phyloP scores from a whole-genome alignment of 345 rosid species.

The Lepidium africanum region DNA sequence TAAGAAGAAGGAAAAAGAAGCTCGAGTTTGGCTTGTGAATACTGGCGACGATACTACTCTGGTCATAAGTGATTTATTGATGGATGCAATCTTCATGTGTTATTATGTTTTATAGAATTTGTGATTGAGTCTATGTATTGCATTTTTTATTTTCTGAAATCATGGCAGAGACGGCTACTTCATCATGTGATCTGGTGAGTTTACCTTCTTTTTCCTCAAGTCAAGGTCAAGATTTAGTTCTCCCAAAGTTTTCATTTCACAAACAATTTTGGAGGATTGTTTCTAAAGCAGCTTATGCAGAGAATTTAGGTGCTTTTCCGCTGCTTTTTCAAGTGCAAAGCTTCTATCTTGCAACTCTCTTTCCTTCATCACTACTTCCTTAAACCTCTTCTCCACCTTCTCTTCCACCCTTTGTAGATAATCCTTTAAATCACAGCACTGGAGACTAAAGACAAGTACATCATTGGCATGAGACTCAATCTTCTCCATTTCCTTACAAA shows the following conservation, averaged over 20 bases:
- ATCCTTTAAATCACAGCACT: conserved; percentile 4
- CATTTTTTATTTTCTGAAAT: too few relatives aligned
- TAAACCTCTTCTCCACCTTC: neutral
- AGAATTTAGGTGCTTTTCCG: neutral
- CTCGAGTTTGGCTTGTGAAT: too few relatives aligned
- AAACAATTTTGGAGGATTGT: conserved; percentile 1
- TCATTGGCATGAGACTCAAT: neutral
- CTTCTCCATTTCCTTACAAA: neutral
- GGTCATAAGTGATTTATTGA: too few relatives aligned
- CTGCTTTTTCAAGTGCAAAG: neutral
- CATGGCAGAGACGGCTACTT: neutral
- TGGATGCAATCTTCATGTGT: too few relatives aligned
- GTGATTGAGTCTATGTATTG: too few relatives aligned
- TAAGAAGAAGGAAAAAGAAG: too few relatives aligned
- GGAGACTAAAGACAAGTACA: conserved; percentile 1
- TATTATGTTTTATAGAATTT: too few relatives aligned
- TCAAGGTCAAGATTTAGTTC: conserved; percentile 3
- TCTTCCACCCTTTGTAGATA: neutral
- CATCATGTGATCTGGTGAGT: neutral
- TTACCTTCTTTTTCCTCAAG: neutral
- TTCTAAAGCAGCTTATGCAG: conserved; percentile 1
- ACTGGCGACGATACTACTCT: too few relatives aligned
- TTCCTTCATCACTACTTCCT: conserved; percentile 1
- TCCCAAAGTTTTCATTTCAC: conserved; percentile 3
- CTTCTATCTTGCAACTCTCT: neutral